A percentile compares a stretch with the other conserved stretches of the same genome.
Evolutionary conservation across 2,329 filamentous ascomycete genomes (phyloP).

Genomic region (Pestalotiopsis sp.): DNA sequence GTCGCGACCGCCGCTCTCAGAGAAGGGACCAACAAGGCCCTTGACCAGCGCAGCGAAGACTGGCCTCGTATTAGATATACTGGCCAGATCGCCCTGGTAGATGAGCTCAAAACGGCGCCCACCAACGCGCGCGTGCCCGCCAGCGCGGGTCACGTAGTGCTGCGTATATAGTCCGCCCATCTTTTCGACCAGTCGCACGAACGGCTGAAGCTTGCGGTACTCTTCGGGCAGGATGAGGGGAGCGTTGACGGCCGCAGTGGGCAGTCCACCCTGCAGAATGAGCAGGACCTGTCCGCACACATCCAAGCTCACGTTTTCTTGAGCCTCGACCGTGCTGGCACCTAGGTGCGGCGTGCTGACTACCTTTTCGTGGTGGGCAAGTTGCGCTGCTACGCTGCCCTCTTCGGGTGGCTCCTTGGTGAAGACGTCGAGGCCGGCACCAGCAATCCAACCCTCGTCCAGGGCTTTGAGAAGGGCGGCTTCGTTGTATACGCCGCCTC

Average conservation of each 20-base stretch:
- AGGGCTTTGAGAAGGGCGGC: conserved; percentile 70
- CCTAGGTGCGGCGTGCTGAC: conserved; percentile 81
- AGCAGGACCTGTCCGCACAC: conserved; percentile 79
- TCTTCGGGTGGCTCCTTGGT: conserved; percentile 71
- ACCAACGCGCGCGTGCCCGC: conserved; percentile 46
- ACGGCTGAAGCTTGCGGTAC: conserved; percentile 76
- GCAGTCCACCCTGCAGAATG: conserved; percentile 72
- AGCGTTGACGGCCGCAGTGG: conserved; percentile 78
- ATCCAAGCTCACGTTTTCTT: conserved; percentile 82
- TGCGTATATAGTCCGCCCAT: conserved; percentile 82
- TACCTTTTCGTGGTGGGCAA: conserved; percentile 71
- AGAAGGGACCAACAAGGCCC: conserved; percentile 71
- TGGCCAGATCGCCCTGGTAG: conserved; percentile 76
- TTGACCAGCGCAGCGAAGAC: conserved; percentile 80
- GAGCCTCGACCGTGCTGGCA: conserved; percentile 79
- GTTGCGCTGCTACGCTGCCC: conserved; percentile 59
- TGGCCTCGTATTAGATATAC: conserved; percentile 74
- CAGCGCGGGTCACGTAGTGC: conserved; percentile 57
- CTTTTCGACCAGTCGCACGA: conserved; percentile 75
- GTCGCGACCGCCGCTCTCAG: conserved; percentile 64
- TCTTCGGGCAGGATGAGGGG: conserved; percentile 81
- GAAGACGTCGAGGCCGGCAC: conserved; percentile 80
- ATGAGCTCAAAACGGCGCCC: conserved; percentile 74
- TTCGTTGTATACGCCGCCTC: conserved; percentile 82
- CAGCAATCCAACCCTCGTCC: conserved; percentile 71